These are phyloP conservation scores for Pythium folliculosum DNA, from an alignment of 352 stramenopile species.

Conservation along the genomic window DNA sequence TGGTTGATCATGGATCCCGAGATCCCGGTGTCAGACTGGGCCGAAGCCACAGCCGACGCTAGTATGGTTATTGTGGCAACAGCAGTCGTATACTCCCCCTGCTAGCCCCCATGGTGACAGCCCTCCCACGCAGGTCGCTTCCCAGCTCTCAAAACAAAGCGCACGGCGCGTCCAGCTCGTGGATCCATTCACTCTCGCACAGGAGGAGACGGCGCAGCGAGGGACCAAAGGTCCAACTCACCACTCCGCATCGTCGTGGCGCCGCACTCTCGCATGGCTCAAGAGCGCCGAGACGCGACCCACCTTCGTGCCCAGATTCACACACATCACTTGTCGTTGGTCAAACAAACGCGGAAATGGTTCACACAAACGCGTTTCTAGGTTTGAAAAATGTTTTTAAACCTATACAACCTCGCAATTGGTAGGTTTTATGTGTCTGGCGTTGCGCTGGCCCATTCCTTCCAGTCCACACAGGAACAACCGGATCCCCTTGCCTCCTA, in stretches of 20 bases:
- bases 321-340: too few species aligned
- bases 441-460: background rate
- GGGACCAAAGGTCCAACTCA: background rate
- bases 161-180: background rate
- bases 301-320: constrained; percentile 19
- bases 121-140: constrained; percentile 9
- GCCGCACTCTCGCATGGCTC: background rate
- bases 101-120: background rate
- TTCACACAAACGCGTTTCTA: too few species aligned
- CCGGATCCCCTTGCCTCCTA: background rate
- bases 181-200: constrained; percentile 26
- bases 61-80: constrained; percentile 32
- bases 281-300: background rate
- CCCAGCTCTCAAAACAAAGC: constrained; percentile 20
- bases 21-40: constrained; percentile 62
- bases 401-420: too few species aligned
- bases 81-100: background rate
- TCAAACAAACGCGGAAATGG: too few species aligned
- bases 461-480: constrained; percentile 10
- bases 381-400: too few species aligned
- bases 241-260: constrained; percentile 1
- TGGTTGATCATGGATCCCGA: constrained; percentile 78
- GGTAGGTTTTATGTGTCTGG: constrained; percentile 9
- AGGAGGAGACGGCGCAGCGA: constrained; percentile 15
- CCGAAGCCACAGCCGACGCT: constrained; percentile 35